Evolutionary conservation across 108 stramenopile genomes (phyloP).

Genomic region (Aurantiochytrium sp.): DNA sequence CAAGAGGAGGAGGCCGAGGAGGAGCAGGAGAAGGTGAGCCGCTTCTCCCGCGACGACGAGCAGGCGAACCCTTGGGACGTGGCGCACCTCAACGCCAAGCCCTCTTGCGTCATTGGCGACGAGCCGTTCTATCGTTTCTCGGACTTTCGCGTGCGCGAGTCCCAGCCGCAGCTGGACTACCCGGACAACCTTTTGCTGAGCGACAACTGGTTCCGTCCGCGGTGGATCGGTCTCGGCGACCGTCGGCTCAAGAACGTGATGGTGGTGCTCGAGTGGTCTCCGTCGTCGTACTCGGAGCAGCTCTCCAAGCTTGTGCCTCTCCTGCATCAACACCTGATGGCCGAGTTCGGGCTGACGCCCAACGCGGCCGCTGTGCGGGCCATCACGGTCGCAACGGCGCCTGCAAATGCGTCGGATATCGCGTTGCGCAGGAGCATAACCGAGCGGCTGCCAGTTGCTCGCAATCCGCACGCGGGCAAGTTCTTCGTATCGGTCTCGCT

Average conservation of each 20-base stretch:
- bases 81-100: not conserved
- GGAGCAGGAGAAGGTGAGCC: constrained; percentile 26
- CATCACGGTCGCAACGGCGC: not conserved
- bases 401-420: not conserved
- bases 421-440: not conserved
- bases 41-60: constrained; percentile 40
- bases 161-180: constrained; percentile 30
- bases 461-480: not conserved
- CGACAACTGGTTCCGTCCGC: constrained; percentile 27
- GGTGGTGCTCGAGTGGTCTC: constrained; percentile 37
- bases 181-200: not conserved
- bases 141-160: constrained; percentile 30
- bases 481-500: constrained; percentile 28
- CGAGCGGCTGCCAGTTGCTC: not conserved
- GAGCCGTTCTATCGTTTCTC: constrained; percentile 35
- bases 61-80: constrained; percentile 33
- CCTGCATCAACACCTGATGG: not conserved
- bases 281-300: not conserved
- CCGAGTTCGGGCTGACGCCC: not conserved
- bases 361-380: not conserved
- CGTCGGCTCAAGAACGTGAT: constrained; percentile 38
- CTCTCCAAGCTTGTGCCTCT: not conserved
- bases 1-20: constrained; percentile 32
- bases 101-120: not conserved
- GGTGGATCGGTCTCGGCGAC: constrained; percentile 30